phyloP scores from a whole-genome alignment of 139 green algal genomes.

The Bryopsis sp. region DNA sequence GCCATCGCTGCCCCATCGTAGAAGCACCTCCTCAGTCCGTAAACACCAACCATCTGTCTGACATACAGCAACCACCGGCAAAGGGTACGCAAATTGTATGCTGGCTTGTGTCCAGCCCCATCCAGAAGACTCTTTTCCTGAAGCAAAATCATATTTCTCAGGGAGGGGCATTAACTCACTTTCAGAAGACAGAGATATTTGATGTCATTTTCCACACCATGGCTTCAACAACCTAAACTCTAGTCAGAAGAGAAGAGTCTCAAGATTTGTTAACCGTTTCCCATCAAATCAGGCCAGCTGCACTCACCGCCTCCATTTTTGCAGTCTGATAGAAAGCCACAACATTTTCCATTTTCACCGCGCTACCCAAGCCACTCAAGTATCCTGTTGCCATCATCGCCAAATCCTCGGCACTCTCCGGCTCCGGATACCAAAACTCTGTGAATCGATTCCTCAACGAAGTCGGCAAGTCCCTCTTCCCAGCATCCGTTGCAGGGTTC shows the following conservation, averaged over 20 bases:
- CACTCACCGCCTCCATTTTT: conserved; percentile 60
- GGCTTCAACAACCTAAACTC: too few relatives aligned
- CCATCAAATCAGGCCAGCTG: too few relatives aligned
- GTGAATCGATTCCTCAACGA: conserved; percentile 85
- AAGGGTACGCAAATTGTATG: conserved; percentile 91
- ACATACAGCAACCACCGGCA: conserved; percentile 84
- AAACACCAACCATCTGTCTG: conserved; percentile 46
- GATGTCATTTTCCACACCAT: too few relatives aligned
- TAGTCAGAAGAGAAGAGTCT: too few relatives aligned
- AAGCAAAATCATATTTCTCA: too few relatives aligned
- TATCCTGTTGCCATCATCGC: conserved; percentile 64
- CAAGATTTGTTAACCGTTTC: too few relatives aligned
- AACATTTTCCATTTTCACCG: conserved; percentile 58
- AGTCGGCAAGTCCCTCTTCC: conserved; percentile 88
- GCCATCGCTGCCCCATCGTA: conserved; percentile 90
- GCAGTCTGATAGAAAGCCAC: conserved; percentile 90
- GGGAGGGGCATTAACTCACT: too few relatives aligned
- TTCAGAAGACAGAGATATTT: too few relatives aligned
- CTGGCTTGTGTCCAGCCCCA: conserved; percentile 70
- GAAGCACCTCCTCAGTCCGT: conserved; percentile 82
- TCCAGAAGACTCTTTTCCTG: conserved; percentile 66
- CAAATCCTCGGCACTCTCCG: conserved; percentile 67
- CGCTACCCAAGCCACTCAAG: conserved; percentile 37
- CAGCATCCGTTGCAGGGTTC: conserved; percentile 96
- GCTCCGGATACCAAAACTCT: conserved; percentile 88